Evolutionary conservation across 1,284 basidiomycete genomes (phyloP).

Genomic region (Tilletia walkeri): DNA sequence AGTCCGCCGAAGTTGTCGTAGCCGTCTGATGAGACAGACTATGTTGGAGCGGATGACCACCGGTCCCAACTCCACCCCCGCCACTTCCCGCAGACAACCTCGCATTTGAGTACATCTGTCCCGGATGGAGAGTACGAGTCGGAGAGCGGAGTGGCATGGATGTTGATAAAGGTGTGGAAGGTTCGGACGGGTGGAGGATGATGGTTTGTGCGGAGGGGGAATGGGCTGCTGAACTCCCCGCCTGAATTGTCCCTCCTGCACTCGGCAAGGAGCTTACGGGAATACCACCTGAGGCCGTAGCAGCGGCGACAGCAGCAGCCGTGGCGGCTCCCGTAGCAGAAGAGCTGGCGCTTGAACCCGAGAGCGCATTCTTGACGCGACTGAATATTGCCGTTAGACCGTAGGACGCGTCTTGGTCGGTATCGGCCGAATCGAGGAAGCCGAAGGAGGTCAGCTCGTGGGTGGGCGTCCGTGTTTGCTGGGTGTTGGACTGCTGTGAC

Average conservation of each 20-base stretch:
- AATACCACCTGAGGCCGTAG: neutral
- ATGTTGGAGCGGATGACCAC: neutral
- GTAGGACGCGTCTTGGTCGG: neutral
- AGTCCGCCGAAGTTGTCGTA: neutral
- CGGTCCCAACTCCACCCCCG: neutral
- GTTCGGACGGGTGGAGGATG: too few species aligned
- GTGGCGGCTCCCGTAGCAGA: neutral
- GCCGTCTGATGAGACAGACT: neutral
- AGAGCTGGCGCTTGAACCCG: neutral
- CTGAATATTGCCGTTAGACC: neutral
- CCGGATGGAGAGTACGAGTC: too few species aligned
- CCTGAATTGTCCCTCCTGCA: too few species aligned
- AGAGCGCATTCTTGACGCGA: neutral
- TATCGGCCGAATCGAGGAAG: neutral
- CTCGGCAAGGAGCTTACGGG: too few species aligned
- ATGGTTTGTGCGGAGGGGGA: too few species aligned
- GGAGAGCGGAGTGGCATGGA: too few species aligned
- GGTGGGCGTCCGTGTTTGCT: too few species aligned
- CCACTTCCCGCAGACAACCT: too few species aligned
- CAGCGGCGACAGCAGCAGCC: neutral
- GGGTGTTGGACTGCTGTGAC: too few species aligned
- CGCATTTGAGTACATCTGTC: neutral
- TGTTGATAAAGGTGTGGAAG: too few species aligned
- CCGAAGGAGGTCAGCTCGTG: constrained; percentile 3
- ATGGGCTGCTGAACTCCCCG: too few species aligned